Conservation (phyloP, 768 basidiomycete genomes). For the Candolleomyces aberdarensis region DNA sequence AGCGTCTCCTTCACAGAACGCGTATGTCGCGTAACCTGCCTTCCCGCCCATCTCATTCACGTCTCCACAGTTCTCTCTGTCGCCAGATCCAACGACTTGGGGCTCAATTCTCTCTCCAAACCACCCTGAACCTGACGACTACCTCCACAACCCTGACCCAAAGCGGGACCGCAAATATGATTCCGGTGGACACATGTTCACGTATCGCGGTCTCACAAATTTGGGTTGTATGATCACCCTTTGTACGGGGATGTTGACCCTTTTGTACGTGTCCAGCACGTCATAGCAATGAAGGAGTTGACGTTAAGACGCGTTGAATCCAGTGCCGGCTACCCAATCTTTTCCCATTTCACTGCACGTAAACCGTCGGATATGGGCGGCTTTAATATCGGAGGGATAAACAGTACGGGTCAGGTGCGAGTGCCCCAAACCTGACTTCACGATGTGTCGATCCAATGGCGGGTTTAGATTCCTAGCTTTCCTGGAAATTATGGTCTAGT, state of each 20-base stretch:
- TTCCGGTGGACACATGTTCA: slow-evolving; percentile 59
- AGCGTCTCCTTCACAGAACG: slow-evolving; percentile 5
- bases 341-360: slow-evolving; percentile 51
- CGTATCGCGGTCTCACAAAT: slow-evolving; percentile 68
- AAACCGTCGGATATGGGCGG: slow-evolving; percentile 50
- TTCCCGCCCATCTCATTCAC: not conserved
- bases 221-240: slow-evolving; percentile 64
- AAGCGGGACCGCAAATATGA: slow-evolving; percentile 57
- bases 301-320: not conserved
- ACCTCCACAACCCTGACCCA: slow-evolving; percentile 73
- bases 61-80: slow-evolving; percentile 58
- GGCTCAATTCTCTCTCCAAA: slow-evolving; percentile 61
- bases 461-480: slow-evolving; percentile 50
- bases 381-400: slow-evolving; percentile 76
- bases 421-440: slow-evolving; percentile 1
- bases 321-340: slow-evolving; percentile 64
- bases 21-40: slow-evolving; percentile 35
- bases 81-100: slow-evolving; percentile 72
- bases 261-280: slow-evolving; percentile 49
- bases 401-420: slow-evolving; percentile 67
- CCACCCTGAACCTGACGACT: slow-evolving; percentile 61
- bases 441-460: slow-evolving; percentile 2
- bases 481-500: slow-evolving; percentile 69
- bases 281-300: not conserved
- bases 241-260: slow-evolving; percentile 46